A percentile compares a stretch with the other conserved stretches of the same genome.
phyloP scores from a whole-genome alignment of 2,329 filamentous ascomycete species.

The Neofusicoccum kwambonambiense region DNA sequence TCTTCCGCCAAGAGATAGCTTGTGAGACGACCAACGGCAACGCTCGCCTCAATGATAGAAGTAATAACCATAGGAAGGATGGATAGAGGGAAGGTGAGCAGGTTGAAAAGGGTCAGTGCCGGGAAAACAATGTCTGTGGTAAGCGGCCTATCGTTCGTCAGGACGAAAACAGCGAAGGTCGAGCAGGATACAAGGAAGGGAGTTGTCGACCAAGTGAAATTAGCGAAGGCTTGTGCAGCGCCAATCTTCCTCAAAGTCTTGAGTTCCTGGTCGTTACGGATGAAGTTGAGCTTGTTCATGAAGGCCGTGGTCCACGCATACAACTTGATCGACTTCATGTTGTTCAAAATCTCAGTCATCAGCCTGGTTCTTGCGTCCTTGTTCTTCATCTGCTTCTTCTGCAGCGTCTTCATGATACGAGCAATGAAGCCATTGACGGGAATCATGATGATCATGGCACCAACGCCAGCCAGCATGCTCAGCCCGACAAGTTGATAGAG shows the following conservation, averaged over 20 bases:
- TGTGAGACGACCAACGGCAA: constrained; percentile 83
- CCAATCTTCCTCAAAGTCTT: constrained; percentile 96
- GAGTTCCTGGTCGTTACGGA: constrained; percentile 92
- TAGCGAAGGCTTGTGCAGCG: constrained; percentile 87
- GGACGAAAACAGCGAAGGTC: constrained; percentile 91
- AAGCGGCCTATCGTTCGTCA: constrained; percentile 75
- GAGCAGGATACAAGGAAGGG: constrained; percentile 97
- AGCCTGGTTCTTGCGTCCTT: constrained; percentile 90
- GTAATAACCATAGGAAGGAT: constrained; percentile 98
- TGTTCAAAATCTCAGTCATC: constrained; percentile 97
- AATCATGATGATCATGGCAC: constrained; percentile 96
- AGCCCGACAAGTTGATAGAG: constrained; percentile 92
- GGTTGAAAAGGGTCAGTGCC: constrained; percentile 87
- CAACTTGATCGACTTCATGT: constrained; percentile 98
- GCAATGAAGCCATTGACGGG: constrained; percentile 92
- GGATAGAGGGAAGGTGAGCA: constrained; percentile 90
- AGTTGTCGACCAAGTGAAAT: constrained; percentile 97
- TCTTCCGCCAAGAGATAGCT: constrained; percentile 86
- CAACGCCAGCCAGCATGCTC: constrained; percentile 94
- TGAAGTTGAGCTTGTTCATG: constrained; percentile 94
- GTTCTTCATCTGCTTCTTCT: constrained; percentile 98
- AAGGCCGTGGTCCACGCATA: constrained; percentile 98
- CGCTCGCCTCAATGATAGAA: constrained; percentile 90
- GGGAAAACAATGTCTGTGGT: constrained; percentile 97
- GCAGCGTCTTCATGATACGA: constrained; percentile 86